These are phyloP conservation scores for Sporisorium reilianum DNA, from an alignment of 1,284 basidiomycete species.

Conservation along the genomic window DNA sequence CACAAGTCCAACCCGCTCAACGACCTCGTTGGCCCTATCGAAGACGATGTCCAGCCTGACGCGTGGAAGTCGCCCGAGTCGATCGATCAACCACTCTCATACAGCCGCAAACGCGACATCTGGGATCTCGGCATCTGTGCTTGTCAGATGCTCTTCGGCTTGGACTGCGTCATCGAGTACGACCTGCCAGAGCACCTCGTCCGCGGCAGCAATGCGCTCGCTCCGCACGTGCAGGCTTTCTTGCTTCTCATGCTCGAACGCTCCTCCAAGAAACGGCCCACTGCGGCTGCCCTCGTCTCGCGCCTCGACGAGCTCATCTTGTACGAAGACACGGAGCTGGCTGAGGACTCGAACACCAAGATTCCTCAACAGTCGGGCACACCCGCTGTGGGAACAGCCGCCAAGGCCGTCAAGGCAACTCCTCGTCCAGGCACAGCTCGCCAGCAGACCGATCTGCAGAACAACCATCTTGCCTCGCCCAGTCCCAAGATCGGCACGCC, in stretches of 20 bases:
- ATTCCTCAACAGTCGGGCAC: slow-evolving; percentile 16
- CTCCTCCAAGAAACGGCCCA: slow-evolving; percentile 54
- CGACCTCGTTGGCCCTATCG: slow-evolving; percentile 23
- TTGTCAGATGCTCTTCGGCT: slow-evolving; percentile 67
- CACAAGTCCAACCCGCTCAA: slow-evolving; percentile 62
- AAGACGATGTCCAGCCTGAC: slow-evolving; percentile 35
- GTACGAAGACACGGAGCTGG: slow-evolving; percentile 53
- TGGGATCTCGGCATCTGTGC: slow-evolving; percentile 66
- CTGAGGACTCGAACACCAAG: slow-evolving; percentile 34
- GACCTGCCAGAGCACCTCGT: slow-evolving; percentile 54
- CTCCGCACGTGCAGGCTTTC: slow-evolving; percentile 44
- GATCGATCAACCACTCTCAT: slow-evolving; percentile 53
- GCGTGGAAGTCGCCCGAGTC: slow-evolving; percentile 65
- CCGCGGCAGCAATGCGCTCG: slow-evolving; percentile 20
- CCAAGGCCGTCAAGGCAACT: slow-evolving; percentile 18
- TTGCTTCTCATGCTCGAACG: slow-evolving; percentile 57
- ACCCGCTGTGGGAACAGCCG: slow-evolving; percentile 6
- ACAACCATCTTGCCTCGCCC: slow-evolving; percentile 14
- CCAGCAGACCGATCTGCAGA: slow-evolving; percentile 18
- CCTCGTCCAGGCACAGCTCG: slow-evolving; percentile 29
- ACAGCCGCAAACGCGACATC: slow-evolving; percentile 63
- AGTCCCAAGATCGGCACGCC: slow-evolving; percentile 18
- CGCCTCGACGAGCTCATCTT: slow-evolving; percentile 60
- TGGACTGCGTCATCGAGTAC: slow-evolving; percentile 43
- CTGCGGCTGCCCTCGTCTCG: slow-evolving; percentile 41